Percentiles rank a stretch among this genome's conserved stretches.
These are phyloP conservation scores for Ananas comosus DNA, from an alignment of 176 grass and related monocot species.

Conservation along the genomic window DNA sequence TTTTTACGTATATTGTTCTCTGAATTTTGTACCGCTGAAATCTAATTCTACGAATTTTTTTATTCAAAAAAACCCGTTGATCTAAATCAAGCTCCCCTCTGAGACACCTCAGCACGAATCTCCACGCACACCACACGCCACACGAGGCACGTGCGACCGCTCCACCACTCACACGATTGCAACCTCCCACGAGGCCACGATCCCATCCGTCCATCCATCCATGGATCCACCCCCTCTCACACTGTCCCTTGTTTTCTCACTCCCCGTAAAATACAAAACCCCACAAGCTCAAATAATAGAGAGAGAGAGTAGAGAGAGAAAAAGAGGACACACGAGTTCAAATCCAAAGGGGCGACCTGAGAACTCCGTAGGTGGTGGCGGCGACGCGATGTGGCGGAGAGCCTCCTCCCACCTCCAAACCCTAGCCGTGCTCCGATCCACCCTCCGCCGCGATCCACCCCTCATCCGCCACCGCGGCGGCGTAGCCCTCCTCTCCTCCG, in stretches of 20 bases:
- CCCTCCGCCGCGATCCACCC: slow-evolving; percentile 26
- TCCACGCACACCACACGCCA: background rate
- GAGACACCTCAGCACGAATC: slow-evolving; percentile 4
- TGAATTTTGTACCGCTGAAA: too few relatives aligned
- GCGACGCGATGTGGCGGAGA: slow-evolving; percentile 63
- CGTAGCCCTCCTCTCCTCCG: background rate
- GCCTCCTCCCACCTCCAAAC: slow-evolving; percentile 25
- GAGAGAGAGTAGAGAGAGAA: background rate
- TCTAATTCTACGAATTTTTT: too few relatives aligned
- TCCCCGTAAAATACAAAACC: background rate
- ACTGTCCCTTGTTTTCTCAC: slow-evolving; percentile 9
- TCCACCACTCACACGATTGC: background rate
- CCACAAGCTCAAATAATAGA: background rate
- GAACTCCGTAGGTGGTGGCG: slow-evolving; percentile 17
- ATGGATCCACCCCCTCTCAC: background rate
- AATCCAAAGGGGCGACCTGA: slow-evolving; percentile 27
- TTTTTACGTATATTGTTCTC: too few relatives aligned
- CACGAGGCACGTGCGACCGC: background rate
- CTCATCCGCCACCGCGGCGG: slow-evolving; percentile 5
- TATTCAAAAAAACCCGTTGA: background rate
- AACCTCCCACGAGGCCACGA: background rate
- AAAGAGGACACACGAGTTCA: background rate
- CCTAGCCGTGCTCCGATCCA: slow-evolving; percentile 25
- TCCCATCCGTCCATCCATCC: background rate
- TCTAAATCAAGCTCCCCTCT: slow-evolving; percentile 12